phyloP scores from a whole-genome alignment of 768 basidiomycete genomes.

The Mycena olivaceomarginata region DNA sequence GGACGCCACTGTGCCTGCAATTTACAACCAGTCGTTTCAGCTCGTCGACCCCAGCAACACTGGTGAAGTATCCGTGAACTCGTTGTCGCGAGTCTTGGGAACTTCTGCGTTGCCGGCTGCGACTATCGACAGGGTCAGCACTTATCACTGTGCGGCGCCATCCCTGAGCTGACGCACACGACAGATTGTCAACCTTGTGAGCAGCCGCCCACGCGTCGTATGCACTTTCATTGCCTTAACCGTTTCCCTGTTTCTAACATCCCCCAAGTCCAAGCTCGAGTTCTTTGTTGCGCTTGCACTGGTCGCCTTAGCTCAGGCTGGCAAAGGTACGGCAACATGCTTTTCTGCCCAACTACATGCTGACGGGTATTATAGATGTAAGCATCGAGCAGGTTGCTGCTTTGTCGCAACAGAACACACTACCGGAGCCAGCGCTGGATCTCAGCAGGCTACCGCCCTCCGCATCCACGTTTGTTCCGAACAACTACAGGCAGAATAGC shows the following conservation, averaged over 20 bases:
- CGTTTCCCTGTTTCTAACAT: not conserved
- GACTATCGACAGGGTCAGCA: constrained; percentile 85
- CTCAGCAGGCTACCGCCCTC: constrained; percentile 74
- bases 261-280: constrained; percentile 79
- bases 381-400: constrained; percentile 89
- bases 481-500: constrained; percentile 66
- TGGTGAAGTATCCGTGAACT: constrained; percentile 89
- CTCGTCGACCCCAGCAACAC: constrained; percentile 81
- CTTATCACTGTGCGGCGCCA: constrained; percentile 1
- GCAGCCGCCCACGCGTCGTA: constrained; percentile 81
- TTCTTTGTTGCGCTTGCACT: constrained; percentile 95
- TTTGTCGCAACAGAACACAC: constrained; percentile 84
- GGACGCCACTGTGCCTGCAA: constrained; percentile 86
- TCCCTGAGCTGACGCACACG: constrained; percentile 28
- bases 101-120: constrained; percentile 89
- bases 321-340: constrained; percentile 72
- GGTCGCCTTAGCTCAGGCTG: constrained; percentile 89
- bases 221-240: not conserved
- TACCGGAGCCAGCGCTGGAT: constrained; percentile 85
- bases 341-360: constrained; percentile 15
- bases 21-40: constrained; percentile 85
- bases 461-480: constrained; percentile 68
- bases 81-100: constrained; percentile 86
- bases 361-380: constrained; percentile 68
- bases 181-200: constrained; percentile 95